A percentile compares a stretch with the other conserved stretches of the same genome.
Evolutionary conservation across 78 protist genomes (phyloP).

Genomic region (Dictyostelium capitatum): DNA sequence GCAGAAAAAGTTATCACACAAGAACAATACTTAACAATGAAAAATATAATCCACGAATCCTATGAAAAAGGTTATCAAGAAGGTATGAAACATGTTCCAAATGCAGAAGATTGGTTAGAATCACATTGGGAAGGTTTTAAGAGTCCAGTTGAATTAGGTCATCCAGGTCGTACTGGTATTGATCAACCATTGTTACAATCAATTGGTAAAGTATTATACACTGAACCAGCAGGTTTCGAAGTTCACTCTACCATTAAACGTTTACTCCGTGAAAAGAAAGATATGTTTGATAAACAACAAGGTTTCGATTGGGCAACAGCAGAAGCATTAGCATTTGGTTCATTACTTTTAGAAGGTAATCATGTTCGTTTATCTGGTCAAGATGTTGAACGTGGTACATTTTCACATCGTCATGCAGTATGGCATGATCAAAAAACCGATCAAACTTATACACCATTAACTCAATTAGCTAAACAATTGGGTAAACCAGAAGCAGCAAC

Average conservation of each 20-base stretch:
- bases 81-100: constrained; percentile 70
- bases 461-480: constrained; percentile 13
- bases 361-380: constrained; percentile 96
- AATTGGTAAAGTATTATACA: constrained; percentile 63
- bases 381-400: constrained; percentile 99
- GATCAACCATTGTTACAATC: constrained; percentile 10
- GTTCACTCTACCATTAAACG: constrained; percentile 78
- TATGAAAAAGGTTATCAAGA: constrained; percentile 84
- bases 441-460: constrained; percentile 75
- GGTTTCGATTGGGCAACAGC: constrained; percentile 93
- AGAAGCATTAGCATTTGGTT: constrained; percentile 90
- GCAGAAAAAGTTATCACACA: constrained; percentile 69
- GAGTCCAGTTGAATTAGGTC: constrained; percentile 53
- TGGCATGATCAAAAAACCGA: constrained; percentile 92
- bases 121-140: constrained; percentile 73
- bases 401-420: constrained; percentile 98
- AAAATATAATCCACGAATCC: constrained; percentile 68
- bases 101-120: constrained; percentile 85
- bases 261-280: constrained; percentile 42
- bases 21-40: constrained; percentile 58
- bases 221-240: constrained; percentile 85
- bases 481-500: constrained; percentile 53
- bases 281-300: constrained; percentile 41
- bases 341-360: constrained; percentile 90
- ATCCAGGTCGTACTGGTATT: constrained; percentile 68